A percentile compares a stretch with the other conserved stretches of the same genome.
Evolutionary conservation across 2,329 filamentous ascomycete genomes (phyloP).

Genomic region (Shiraia sp.): DNA sequence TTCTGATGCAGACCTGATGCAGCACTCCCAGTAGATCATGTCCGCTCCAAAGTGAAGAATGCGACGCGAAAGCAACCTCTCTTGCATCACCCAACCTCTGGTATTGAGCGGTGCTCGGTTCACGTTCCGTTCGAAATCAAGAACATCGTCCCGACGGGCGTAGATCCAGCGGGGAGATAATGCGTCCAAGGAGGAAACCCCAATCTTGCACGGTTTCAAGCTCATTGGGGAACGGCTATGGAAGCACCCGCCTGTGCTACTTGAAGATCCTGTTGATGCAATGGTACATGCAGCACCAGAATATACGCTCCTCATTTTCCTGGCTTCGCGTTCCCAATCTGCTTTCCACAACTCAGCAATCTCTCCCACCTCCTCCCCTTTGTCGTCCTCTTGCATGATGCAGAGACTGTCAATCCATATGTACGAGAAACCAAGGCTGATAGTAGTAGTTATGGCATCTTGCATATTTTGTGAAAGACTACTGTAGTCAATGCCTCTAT

Average conservation of each 20-base stretch:
- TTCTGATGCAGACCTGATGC: too few relatives aligned
- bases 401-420: background rate
- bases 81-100: slow-evolving; percentile 13
- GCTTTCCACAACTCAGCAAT: too few relatives aligned
- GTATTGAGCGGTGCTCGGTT: background rate
- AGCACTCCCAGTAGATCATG: too few relatives aligned
- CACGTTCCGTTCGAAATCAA: too few relatives aligned
- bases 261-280: background rate
- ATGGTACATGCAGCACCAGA: background rate
- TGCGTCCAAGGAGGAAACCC: background rate
- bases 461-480: too few relatives aligned
- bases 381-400: background rate
- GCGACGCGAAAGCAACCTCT: slow-evolving; percentile 9
- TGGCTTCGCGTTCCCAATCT: background rate
- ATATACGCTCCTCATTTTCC: background rate
- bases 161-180: background rate
- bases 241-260: background rate
- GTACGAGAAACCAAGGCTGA: background rate
- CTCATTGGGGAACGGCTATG: background rate
- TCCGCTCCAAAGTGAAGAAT: slow-evolving; percentile 9
- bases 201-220: background rate
- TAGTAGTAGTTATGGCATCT: slow-evolving; percentile 55
- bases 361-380: background rate
- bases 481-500: too few relatives aligned
- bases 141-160: background rate